Evolutionary conservation across 805 yeast genomes (phyloP).

Genomic region (Hanseniaspora guilliermondii): DNA sequence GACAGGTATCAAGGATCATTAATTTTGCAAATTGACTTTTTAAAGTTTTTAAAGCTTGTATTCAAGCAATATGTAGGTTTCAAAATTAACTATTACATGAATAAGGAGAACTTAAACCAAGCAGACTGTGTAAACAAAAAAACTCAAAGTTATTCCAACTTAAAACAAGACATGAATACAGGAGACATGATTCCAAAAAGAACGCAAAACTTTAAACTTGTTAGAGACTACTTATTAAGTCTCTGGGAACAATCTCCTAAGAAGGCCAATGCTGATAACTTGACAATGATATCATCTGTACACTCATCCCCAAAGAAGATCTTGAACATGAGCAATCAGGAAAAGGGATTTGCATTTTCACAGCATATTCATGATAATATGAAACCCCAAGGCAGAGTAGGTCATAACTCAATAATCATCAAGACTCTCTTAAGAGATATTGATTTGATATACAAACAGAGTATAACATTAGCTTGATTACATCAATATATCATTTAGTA

Average conservation of each 20-base stretch:
- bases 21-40: slow-evolving; percentile 27
- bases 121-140: not conserved
- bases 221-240: slow-evolving; percentile 5
- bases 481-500: not conserved
- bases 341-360: slow-evolving; percentile 1
- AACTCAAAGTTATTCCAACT: not conserved
- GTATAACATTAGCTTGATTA: slow-evolving; percentile 11
- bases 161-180: not conserved
- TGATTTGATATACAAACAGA: slow-evolving; percentile 13
- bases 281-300: slow-evolving; percentile 13
- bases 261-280: slow-evolving; percentile 11
- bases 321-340: slow-evolving; percentile 10
- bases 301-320: slow-evolving; percentile 21
- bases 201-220: slow-evolving; percentile 6
- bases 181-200: not conserved
- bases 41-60: slow-evolving; percentile 24
- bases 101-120: not conserved
- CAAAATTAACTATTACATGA: slow-evolving; percentile 10
- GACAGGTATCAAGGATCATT: slow-evolving; percentile 24
- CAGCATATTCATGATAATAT: not conserved
- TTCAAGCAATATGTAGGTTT: slow-evolving; percentile 20
- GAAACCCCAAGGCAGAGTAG: slow-evolving; percentile 20
- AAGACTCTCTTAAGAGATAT: slow-evolving; percentile 27
- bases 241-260: slow-evolving; percentile 14
- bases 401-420: slow-evolving; percentile 27